Conservation (phyloP, 75 land plant species). For the Pinus taeda region DNA sequence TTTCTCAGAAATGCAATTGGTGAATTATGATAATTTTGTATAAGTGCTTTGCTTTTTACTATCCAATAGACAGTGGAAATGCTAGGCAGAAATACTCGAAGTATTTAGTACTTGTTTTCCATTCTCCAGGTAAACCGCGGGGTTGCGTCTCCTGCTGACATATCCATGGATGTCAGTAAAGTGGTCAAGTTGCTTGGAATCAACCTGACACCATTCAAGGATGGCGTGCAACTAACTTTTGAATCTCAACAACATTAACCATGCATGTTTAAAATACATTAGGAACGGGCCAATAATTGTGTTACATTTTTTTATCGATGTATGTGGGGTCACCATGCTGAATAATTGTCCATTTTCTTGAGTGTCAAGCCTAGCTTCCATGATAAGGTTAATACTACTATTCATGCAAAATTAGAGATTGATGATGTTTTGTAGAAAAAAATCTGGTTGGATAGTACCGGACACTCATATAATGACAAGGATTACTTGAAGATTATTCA, state of each 20-base stretch:
- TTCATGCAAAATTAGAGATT: not conserved
- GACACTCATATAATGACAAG: not conserved
- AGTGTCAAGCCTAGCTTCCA: not conserved
- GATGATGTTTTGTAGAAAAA: too few species aligned
- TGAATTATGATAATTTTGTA: not conserved
- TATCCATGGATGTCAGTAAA: conserved; percentile 87
- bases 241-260: conserved; percentile 6
- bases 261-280: not conserved
- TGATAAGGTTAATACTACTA: not conserved
- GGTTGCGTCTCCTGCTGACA: conserved; percentile 82
- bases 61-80: too few species aligned
- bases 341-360: not conserved
- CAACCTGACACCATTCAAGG: conserved; percentile 41
- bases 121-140: conserved; percentile 69
- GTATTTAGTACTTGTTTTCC: too few species aligned
- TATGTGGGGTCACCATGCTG: not conserved
- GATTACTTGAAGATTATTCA: not conserved
- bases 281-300: not conserved
- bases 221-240: conserved; percentile 66
- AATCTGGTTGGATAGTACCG: too few species aligned
- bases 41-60: too few species aligned
- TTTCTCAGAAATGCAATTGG: not conserved
- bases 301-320: not conserved
- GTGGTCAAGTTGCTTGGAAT: conserved; percentile 37
- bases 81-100: too few species aligned